phyloP scores from a whole-genome alignment of 108 stramenopile genomes.

The Nitzschia palea region DNA sequence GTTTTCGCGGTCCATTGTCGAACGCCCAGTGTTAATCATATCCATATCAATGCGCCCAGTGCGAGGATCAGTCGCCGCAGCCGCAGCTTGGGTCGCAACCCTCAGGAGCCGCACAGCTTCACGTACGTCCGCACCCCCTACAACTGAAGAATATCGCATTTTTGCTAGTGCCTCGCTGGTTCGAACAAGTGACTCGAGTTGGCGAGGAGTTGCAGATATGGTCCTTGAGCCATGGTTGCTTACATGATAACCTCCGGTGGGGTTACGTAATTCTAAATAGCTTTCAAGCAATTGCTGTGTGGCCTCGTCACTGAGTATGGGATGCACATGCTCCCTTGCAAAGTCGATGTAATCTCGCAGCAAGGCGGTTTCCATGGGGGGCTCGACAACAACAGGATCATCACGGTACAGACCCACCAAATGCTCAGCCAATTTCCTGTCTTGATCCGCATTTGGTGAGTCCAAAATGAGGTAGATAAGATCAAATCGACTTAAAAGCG shows the following conservation, averaged over 20 bases:
- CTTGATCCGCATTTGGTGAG: slow-evolving; percentile 82
- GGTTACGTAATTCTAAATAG: slow-evolving; percentile 92
- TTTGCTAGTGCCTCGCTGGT: slow-evolving; percentile 94
- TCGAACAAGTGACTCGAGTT: slow-evolving; percentile 97
- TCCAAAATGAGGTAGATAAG: slow-evolving; percentile 98
- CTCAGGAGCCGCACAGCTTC: slow-evolving; percentile 96
- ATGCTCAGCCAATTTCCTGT: slow-evolving; percentile 88
- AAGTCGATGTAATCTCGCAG: slow-evolving; percentile 95
- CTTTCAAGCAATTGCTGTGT: slow-evolving; percentile 80
- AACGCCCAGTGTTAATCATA: slow-evolving; percentile 92
- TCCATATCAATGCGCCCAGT: slow-evolving; percentile 99
- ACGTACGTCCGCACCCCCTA: slow-evolving; percentile 79
- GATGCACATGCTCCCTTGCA: slow-evolving; percentile 84
- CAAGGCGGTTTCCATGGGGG: slow-evolving; percentile 76
- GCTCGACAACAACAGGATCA: slow-evolving; percentile 71
- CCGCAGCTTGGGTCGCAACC: slow-evolving; percentile 93
- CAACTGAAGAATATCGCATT: slow-evolving; percentile 77
- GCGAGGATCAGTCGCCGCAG: slow-evolving; percentile 96
- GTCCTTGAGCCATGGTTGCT: slow-evolving; percentile 77
- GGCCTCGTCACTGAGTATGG: slow-evolving; percentile 87
- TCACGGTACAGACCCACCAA: slow-evolving; percentile 91
- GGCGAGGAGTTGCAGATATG: slow-evolving; percentile 98
- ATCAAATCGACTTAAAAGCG: slow-evolving; percentile 97
- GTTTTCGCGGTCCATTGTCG: slow-evolving; percentile 75
- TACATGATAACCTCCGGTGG: slow-evolving; percentile 56